Evolutionary conservation across 2,329 filamentous ascomycete species (phyloP).

Genomic region (Colletotrichum siamense): DNA sequence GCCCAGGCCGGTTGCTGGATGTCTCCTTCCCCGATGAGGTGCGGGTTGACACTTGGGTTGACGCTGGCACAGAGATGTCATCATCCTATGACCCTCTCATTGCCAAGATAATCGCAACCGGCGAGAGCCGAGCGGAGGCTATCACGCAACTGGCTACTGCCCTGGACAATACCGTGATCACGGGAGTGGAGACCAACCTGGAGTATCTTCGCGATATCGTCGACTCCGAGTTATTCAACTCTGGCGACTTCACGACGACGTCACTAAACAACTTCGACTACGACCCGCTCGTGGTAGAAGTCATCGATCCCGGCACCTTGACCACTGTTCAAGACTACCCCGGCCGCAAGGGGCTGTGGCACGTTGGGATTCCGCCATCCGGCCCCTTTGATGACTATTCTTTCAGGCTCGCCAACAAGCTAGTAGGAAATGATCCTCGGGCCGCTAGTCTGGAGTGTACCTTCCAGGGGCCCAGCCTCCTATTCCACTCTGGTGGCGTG

Average conservation of each 20-base stretch:
- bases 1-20: slow-evolving; percentile 69
- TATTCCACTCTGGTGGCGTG: slow-evolving; percentile 36
- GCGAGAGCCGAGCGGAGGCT: slow-evolving; percentile 62
- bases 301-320: slow-evolving; percentile 38
- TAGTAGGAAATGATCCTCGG: slow-evolving; percentile 35
- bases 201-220: slow-evolving; percentile 37
- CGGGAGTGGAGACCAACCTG: slow-evolving; percentile 39
- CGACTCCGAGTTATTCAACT: slow-evolving; percentile 29
- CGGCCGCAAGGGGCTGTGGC: slow-evolving; percentile 40
- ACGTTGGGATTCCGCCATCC: slow-evolving; percentile 43
- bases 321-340: slow-evolving; percentile 47
- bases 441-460: slow-evolving; percentile 40
- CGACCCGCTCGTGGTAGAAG: slow-evolving; percentile 34
- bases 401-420: slow-evolving; percentile 37
- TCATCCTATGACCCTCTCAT: slow-evolving; percentile 81
- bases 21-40: slow-evolving; percentile 63
- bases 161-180: slow-evolving; percentile 51
- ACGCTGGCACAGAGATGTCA: slow-evolving; percentile 72
- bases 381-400: slow-evolving; percentile 47
- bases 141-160: slow-evolving; percentile 67
- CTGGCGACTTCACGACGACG: slow-evolving; percentile 36
- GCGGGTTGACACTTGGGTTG: slow-evolving; percentile 74
- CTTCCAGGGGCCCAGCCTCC: slow-evolving; percentile 35
- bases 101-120: slow-evolving; percentile 75
- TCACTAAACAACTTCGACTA: slow-evolving; percentile 36